A percentile compares a stretch with the other conserved stretches of the same genome.
Conservation (phyloP, 345 rosid genomes). For the Barbarea vulgaris region DNA sequence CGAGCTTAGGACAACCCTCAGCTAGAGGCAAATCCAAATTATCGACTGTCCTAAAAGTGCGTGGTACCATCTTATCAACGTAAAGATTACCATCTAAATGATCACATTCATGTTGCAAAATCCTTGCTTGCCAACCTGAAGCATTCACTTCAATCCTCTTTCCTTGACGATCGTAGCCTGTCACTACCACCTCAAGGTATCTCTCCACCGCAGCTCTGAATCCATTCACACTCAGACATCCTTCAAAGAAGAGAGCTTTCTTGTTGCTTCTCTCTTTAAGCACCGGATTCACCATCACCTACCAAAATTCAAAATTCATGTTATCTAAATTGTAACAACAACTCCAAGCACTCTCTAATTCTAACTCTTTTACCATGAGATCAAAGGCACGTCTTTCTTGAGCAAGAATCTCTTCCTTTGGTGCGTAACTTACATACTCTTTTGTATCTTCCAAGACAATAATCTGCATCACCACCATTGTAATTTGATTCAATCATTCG, state of each 20-base stretch:
- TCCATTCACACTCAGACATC: constrained; percentile 88
- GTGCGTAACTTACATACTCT: constrained; percentile 79
- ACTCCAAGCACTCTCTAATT: neutral
- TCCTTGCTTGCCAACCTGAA: constrained; percentile 93
- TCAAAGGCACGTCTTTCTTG: constrained; percentile 79
- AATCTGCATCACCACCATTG: constrained; percentile 50
- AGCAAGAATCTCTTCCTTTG: constrained; percentile 69
- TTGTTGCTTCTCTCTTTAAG: constrained; percentile 59
- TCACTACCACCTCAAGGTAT: constrained; percentile 75
- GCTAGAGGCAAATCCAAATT: constrained; percentile 84
- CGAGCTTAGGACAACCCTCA: constrained; percentile 76
- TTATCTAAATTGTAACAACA: constrained; percentile 4
- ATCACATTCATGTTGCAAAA: constrained; percentile 89
- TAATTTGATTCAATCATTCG: constrained; percentile 4
- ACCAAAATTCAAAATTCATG: neutral
- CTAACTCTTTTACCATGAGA: constrained; percentile 56
- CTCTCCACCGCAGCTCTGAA: constrained; percentile 88
- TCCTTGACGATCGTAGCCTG: constrained; percentile 69
- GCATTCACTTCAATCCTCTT: constrained; percentile 67
- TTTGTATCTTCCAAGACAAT: constrained; percentile 86
- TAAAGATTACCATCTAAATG: constrained; percentile 87
- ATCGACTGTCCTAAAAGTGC: constrained; percentile 77
- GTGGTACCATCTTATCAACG: constrained; percentile 81
- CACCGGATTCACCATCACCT: constrained; percentile 90
- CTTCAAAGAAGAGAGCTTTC: constrained; percentile 81